Conservation (phyloP, 2,329 filamentous ascomycete genomes). For the Xylariaceae sp. region DNA sequence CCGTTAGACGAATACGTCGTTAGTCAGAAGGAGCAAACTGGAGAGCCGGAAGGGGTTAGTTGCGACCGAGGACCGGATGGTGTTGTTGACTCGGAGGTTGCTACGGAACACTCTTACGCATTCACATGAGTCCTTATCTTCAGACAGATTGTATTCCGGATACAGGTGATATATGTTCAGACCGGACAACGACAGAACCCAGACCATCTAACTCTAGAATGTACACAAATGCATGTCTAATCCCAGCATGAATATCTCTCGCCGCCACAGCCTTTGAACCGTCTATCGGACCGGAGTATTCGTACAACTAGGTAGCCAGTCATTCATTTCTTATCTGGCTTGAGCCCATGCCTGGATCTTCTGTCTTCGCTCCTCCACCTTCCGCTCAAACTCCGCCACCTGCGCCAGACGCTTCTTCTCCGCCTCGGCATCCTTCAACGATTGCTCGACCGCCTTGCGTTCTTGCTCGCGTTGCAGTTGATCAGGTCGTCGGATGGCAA, state of each 20-base stretch:
- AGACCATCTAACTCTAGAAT: slow-evolving; percentile 12
- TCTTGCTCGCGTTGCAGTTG: slow-evolving; percentile 72
- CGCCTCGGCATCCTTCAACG: slow-evolving; percentile 44
- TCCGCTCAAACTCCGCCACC: slow-evolving; percentile 55
- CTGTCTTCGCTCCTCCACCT: slow-evolving; percentile 47
- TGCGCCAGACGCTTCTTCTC: slow-evolving; percentile 50
- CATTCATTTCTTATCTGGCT: background rate
- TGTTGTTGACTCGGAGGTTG: too few relatives aligned
- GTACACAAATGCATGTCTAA: slow-evolving; percentile 8
- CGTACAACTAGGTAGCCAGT: background rate
- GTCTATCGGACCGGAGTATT: background rate
- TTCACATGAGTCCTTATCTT: too few relatives aligned
- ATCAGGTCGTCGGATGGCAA: slow-evolving; percentile 78
- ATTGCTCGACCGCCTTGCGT: slow-evolving; percentile 57
- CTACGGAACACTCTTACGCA: too few relatives aligned
- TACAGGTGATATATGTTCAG: too few relatives aligned
- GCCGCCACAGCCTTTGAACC: background rate
- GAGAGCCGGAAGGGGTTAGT: too few relatives aligned
- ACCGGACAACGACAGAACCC: background rate
- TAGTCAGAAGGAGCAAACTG: too few relatives aligned
- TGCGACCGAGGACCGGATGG: too few relatives aligned
- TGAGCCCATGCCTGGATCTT: slow-evolving; percentile 45
- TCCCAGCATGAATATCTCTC: background rate
- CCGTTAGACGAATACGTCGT: too few relatives aligned
- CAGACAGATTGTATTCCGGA: too few relatives aligned